These are phyloP conservation scores for Mortierella claussenii DNA, from an alignment of 192 early-diverging fungal species.

Conservation along the genomic window DNA sequence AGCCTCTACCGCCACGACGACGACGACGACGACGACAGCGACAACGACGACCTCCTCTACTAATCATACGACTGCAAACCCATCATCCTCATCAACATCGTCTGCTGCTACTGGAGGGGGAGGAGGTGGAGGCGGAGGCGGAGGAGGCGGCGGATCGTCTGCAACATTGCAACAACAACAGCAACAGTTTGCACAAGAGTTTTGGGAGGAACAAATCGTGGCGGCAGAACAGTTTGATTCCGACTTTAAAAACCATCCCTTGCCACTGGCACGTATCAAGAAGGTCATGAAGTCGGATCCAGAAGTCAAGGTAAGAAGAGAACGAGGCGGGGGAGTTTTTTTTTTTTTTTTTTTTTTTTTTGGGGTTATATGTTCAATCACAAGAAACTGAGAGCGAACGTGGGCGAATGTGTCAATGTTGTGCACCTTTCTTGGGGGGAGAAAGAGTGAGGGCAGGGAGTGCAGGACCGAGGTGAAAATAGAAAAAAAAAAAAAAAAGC, in stretches of 20 bases:
- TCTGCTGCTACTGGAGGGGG: not conserved
- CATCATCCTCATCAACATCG: not conserved
- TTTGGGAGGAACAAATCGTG: conserved; percentile 78
- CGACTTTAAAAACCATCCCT: conserved; percentile 94
- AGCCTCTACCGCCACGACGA: not conserved
- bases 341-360: too few species aligned
- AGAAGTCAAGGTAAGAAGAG: conserved; percentile 84
- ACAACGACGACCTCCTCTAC: not conserved
- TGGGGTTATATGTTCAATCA: too few species aligned
- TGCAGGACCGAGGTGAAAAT: too few species aligned
- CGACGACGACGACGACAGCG: not conserved
- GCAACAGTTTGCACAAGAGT: conserved; percentile 55
- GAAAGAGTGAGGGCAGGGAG: too few species aligned
- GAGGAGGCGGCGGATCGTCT: not conserved
- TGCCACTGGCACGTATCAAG: conserved; percentile 96
- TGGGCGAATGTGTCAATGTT: too few species aligned
- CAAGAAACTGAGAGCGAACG: too few species aligned
- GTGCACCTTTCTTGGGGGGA: too few species aligned
- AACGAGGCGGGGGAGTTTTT: too few species aligned
- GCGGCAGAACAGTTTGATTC: conserved; percentile 74
- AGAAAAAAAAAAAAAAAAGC: not conserved
- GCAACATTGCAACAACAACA: conserved; percentile 15
- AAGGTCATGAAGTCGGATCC: conserved; percentile 99
- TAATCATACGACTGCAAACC: not conserved
- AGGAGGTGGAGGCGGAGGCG: not conserved